Evolutionary conservation across 495 filamentous ascomycete species (phyloP).

Genomic region (Daldinia grandis): DNA sequence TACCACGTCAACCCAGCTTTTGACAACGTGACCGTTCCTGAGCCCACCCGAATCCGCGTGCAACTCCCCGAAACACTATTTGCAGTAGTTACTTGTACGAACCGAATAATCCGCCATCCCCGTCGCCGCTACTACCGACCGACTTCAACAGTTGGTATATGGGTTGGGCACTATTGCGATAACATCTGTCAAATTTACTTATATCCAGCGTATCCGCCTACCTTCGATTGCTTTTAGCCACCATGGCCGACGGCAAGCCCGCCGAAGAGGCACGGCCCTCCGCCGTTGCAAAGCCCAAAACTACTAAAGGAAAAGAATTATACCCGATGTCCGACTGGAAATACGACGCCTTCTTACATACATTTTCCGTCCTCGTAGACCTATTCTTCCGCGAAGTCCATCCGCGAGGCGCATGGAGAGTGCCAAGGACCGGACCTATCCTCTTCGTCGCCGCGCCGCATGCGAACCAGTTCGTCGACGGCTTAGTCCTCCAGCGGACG

Average conservation of each 20-base stretch:
- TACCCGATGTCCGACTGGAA: conserved; percentile 75
- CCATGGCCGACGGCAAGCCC: conserved; percentile 35
- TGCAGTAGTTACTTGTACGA: neutral
- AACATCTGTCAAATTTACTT: neutral
- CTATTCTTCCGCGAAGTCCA: conserved; percentile 98
- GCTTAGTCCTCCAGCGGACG: conserved; percentile 89
- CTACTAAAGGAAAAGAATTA: conserved; percentile 58
- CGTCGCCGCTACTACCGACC: neutral
- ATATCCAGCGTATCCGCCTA: neutral
- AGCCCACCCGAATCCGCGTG: neutral
- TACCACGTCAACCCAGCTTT: neutral
- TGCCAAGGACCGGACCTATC: conserved; percentile 84
- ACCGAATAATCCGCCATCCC: neutral
- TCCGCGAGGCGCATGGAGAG: conserved; percentile 90
- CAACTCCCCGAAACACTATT: conserved; percentile 10
- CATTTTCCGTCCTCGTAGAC: conserved; percentile 84
- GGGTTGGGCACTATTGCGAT: conserved; percentile 18
- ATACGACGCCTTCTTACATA: conserved; percentile 85
- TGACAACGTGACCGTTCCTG: neutral
- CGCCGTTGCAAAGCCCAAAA: conserved; percentile 32
- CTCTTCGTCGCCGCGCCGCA: conserved; percentile 98
- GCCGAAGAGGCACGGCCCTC: conserved; percentile 28
- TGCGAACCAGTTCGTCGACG: conserved; percentile 99
- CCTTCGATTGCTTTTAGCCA: conserved; percentile 3
- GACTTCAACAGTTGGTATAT: conserved; percentile 4